These are phyloP conservation scores for Saposhnikovia divaricata DNA, from an alignment of 129 eudicot species.

Conservation along the genomic window DNA sequence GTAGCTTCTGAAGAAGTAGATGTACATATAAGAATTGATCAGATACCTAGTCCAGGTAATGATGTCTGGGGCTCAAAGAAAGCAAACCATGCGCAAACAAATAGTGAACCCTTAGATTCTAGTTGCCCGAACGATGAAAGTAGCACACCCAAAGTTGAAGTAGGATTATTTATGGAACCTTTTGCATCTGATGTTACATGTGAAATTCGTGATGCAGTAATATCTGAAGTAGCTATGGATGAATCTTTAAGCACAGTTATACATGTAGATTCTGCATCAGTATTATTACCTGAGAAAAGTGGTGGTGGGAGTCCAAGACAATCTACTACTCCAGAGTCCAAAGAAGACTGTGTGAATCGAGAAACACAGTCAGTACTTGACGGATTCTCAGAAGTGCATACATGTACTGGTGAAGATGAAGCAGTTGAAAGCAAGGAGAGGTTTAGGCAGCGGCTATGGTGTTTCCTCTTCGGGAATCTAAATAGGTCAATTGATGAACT, in stretches of 20 bases:
- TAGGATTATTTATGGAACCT: conserved; percentile 4
- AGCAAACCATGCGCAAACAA: conserved; percentile 13
- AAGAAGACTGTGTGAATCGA: conserved; percentile 22
- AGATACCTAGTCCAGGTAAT: conserved; percentile 26
- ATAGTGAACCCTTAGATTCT: conserved; percentile 12
- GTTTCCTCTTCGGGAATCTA: conserved; percentile 89
- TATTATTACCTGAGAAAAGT: conserved; percentile 16
- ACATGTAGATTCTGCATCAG: conserved; percentile 18
- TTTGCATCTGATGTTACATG: conserved; percentile 11
- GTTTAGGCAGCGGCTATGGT: conserved; percentile 92
- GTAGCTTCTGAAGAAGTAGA: conserved; percentile 38
- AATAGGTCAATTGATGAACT: conserved; percentile 90
- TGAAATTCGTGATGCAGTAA: conserved; percentile 27
- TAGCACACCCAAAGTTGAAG: conserved; percentile 15
- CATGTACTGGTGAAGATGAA: conserved; percentile 21
- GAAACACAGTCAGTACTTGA: conserved; percentile 21
- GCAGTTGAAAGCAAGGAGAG: conserved; percentile 86
- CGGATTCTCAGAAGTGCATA: conserved; percentile 30
- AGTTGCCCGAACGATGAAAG: neutral
- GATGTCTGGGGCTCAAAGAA: conserved; percentile 5
- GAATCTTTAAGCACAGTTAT: conserved; percentile 21
- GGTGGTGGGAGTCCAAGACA: conserved; percentile 19
- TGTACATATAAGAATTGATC: conserved; percentile 27
- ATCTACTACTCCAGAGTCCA: conserved; percentile 15
- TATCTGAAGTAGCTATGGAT: conserved; percentile 18